Percentiles rank a stretch among this genome's conserved stretches.
phyloP scores from a whole-genome alignment of 352 stramenopile genomes.

The Globisporangium nodosum region DNA sequence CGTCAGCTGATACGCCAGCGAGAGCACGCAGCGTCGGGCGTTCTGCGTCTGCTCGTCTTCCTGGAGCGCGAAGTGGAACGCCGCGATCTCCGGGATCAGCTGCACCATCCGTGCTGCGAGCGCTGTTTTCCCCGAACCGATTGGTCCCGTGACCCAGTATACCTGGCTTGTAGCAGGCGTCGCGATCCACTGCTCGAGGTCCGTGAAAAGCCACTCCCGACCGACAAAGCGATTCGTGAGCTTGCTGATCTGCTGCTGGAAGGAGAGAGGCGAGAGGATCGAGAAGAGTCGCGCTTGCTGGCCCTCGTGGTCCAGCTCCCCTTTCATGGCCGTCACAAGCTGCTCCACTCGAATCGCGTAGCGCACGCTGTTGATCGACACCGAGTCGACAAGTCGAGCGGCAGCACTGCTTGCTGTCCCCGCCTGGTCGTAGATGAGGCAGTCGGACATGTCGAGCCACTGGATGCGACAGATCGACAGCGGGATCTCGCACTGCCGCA shows the following conservation, averaged over 20 bases:
- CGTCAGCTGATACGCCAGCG: constrained; percentile 66
- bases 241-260: constrained; percentile 72
- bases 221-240: constrained; percentile 55
- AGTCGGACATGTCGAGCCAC: constrained; percentile 75
- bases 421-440: constrained; percentile 35
- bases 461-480: constrained; percentile 80
- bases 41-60: constrained; percentile 78
- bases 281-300: constrained; percentile 67
- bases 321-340: constrained; percentile 45
- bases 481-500: constrained; percentile 69
- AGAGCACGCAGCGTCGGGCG: constrained; percentile 55
- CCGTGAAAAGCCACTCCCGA: constrained; percentile 54
- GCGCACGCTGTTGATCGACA: constrained; percentile 42
- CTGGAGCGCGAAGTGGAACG: constrained; percentile 67
- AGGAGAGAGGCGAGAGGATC: constrained; percentile 58
- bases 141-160: constrained; percentile 71
- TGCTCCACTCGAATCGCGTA: constrained; percentile 47
- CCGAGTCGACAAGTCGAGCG: constrained; percentile 10
- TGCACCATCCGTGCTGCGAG: constrained; percentile 64
- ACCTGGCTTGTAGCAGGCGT: constrained; percentile 25
- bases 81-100: constrained; percentile 55
- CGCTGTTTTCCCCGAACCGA: constrained; percentile 63
- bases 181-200: constrained; percentile 46
- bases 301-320: constrained; percentile 67
- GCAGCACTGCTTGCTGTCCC: background rate